Evolutionary conservation across 371 early-diverging fungal genomes (phyloP).

Genomic region (Saksenaea oblongispora): DNA sequence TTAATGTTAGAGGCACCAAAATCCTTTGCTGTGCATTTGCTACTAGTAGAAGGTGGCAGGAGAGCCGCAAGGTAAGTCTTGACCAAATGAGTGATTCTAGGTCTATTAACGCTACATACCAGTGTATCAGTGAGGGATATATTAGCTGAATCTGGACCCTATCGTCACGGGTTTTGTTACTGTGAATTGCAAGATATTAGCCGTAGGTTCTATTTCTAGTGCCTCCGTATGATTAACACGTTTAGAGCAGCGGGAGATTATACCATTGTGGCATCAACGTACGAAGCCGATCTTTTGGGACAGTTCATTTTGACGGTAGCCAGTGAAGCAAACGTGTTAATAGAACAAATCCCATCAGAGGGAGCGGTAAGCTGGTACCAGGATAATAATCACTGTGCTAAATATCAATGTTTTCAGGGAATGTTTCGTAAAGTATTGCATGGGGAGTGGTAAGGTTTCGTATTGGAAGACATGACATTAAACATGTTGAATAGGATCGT

Average conservation of each 20-base stretch:
- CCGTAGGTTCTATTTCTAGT: slow-evolving; percentile 35
- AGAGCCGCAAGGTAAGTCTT: slow-evolving; percentile 57
- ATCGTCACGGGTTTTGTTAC: slow-evolving; percentile 72
- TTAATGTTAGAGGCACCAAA: slow-evolving; percentile 71
- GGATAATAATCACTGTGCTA: not conserved
- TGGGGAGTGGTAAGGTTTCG: slow-evolving; percentile 56
- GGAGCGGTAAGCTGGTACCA: slow-evolving; percentile 68
- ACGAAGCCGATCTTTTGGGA: slow-evolving; percentile 71
- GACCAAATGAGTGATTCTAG: not conserved
- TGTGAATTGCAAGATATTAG: slow-evolving; percentile 59
- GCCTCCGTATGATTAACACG: not conserved
- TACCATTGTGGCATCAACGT: slow-evolving; percentile 79
- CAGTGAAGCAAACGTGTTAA: slow-evolving; percentile 44
- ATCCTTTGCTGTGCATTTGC: slow-evolving; percentile 68
- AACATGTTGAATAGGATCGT: slow-evolving; percentile 33
- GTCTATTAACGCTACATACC: not conserved
- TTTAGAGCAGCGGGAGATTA: slow-evolving; percentile 63
- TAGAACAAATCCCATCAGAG: slow-evolving; percentile 71
- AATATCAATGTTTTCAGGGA: slow-evolving; percentile 38
- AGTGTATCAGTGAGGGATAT: slow-evolving; percentile 72
- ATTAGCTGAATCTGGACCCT: slow-evolving; percentile 69
- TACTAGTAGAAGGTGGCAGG: slow-evolving; percentile 71
- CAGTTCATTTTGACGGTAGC: slow-evolving; percentile 68
- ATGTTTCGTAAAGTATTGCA: slow-evolving; percentile 71
- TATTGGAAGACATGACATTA: not conserved